Base-by-base conservation (phyloP, 108 stramenopile species). In the Licmophora abbreviata region DNA sequence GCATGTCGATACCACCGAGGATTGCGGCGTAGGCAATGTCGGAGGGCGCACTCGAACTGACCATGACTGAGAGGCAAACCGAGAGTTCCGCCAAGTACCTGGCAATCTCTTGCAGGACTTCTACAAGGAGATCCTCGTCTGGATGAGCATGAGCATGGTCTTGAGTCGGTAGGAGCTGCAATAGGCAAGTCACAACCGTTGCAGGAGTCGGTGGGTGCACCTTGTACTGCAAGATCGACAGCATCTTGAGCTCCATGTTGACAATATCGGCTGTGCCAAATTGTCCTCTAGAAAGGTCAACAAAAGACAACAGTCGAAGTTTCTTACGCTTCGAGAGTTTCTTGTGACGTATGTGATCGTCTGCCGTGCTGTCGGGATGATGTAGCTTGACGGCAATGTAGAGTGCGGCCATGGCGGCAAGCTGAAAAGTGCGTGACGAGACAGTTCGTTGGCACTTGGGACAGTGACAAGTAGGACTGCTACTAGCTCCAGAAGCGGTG, bases 361-460 rank as follows among this genome's bases (percentile, higher is more conserved):
- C 59, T 48, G 55, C 56, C 14, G 21, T 36, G 35, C 63, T 59
- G 51, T 76, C 63, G 18, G 80, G 72, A 12, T 27, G 56, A 43
- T 79, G 59, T n/a, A 84, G 27, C 64, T 91, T 91, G 44, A 85
- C 74, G 15, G 85, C 75, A 14, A 91, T 59, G 53, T 91, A 84
- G 6, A 91, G 64, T 20, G 79, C 67, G 8, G 89, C 68, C 63
- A 81, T 79, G 20, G 83, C 80, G 22, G 79, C 67, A 18, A 91
- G 72, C 44, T 91, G 83, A 55, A 81, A 90, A 29, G 59, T 56
- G 20, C 75, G 72, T 37, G 71, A 67, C 43, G 82, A 73, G n/a
- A 81, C 49, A 21, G 23, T 52, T 40, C 38, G 41, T 46, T 65
- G 65, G 54, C 73, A 74, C 11, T 57, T 43, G 7, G 61, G 56